Evolutionary conservation across 352 stramenopile species (phyloP).

Genomic region (Globisporangium polare): DNA sequence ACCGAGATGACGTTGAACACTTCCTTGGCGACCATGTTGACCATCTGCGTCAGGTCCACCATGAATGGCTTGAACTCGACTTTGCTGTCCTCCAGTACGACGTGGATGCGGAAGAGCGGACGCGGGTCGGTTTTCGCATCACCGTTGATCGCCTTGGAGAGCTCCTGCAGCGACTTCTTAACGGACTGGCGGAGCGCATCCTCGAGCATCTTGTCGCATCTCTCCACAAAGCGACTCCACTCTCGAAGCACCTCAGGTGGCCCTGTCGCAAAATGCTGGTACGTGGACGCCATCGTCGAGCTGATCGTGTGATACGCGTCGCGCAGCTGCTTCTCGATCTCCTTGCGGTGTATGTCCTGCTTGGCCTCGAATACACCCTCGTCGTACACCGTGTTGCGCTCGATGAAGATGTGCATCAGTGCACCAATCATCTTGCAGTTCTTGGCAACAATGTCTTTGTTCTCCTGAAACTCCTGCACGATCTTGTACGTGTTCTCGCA

Average conservation of each 20-base stretch:
- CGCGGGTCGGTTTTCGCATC: constrained; percentile 90
- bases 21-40: constrained; percentile 94
- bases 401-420: constrained; percentile 91
- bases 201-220: constrained; percentile 90
- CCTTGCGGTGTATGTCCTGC: constrained; percentile 87
- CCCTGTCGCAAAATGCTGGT: constrained; percentile 87
- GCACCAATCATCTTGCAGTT: constrained; percentile 88
- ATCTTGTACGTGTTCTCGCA: constrained; percentile 87
- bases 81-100: constrained; percentile 91
- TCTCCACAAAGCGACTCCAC: constrained; percentile 89
- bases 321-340: constrained; percentile 72
- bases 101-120: constrained; percentile 91
- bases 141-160: constrained; percentile 93
- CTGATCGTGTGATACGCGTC: constrained; percentile 84
- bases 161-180: constrained; percentile 93
- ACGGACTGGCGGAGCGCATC: constrained; percentile 89
- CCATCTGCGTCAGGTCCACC: constrained; percentile 92
- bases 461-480: constrained; percentile 87
- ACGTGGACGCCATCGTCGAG: constrained; percentile 90
- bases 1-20: constrained; percentile 93
- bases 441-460: constrained; percentile 83
- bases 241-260: constrained; percentile 90
- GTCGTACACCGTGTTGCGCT: constrained; percentile 93
- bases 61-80: constrained; percentile 94
- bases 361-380: constrained; percentile 91